Conservation (phyloP, 2,329 filamentous ascomycete species). For the Venturia asperata region DNA sequence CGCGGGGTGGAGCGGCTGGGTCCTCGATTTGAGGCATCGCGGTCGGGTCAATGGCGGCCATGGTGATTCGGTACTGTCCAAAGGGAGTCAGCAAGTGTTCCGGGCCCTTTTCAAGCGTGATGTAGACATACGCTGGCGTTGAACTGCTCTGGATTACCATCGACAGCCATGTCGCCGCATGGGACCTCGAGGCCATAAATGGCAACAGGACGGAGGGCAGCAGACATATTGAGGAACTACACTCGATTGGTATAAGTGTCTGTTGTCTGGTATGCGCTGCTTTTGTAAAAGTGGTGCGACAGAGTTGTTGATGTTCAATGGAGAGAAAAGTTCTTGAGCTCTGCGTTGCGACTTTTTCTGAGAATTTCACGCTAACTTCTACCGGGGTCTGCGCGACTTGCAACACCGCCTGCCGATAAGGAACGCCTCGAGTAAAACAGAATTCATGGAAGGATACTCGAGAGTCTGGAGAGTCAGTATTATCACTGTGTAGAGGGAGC, state of each 20-base stretch:
- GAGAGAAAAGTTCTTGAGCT: neutral
- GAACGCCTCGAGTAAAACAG: neutral
- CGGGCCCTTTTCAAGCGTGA: neutral
- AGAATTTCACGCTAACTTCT: neutral
- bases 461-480: too few species aligned
- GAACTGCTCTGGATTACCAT: constrained; percentile 63
- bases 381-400: neutral
- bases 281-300: neutral
- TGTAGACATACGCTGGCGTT: constrained; percentile 67
- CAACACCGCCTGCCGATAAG: neutral
- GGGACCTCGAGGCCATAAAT: constrained; percentile 91
- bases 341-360: neutral
- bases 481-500: too few species aligned
- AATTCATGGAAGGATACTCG: too few species aligned
- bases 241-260: neutral
- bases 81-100: constrained; percentile 3
- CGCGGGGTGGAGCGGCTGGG: constrained; percentile 53
- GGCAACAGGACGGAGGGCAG: constrained; percentile 53
- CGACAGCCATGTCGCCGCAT: constrained; percentile 72
- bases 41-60: constrained; percentile 94
- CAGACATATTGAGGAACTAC: constrained; percentile 28
- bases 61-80: constrained; percentile 79
- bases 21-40: constrained; percentile 46
- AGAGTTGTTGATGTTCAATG: neutral
- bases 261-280: neutral